Evolutionary conservation across 192 early-diverging fungal species (phyloP), one percentile per base, ranked within the genome.

Genomic region (Linnemannia elongata): DNA sequence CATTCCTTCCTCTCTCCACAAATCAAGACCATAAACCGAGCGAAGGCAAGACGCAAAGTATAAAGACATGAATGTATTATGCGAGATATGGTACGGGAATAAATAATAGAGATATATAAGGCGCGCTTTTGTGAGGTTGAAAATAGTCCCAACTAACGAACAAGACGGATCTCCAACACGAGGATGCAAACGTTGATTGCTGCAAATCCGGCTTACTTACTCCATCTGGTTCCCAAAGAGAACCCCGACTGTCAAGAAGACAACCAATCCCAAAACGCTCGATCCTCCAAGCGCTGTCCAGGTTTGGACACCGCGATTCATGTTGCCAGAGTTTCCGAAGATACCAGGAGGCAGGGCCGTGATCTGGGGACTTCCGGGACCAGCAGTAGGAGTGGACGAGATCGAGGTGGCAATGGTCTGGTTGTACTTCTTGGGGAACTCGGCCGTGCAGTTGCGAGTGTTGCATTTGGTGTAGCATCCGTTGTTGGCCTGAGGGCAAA

Each of bases 341-440:
- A 81, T 55, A 45, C 74, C 52, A 41, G 78, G 78, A 22, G 84
- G 84, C 17, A 86, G 36, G 45, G 45, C 79, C 0, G 84, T 86
- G 8, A 47, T 35, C 44, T 47, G 52, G 35, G 78, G 55, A 45
- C 52, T 45, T 36, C 69, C 60, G 39, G 22, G 13, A 0, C 75
- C 72, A 20, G 78, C 72, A 0, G 84, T 80, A 20, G 83, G 70
- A 3, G 75, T 77, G 8, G 84, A 8, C 0, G 60, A 13, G 18
- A 38, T 41, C 9, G 84, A 77, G 41, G 84, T 86, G 1, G 84
- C 78, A 35, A 86, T 63, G 54, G 79, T 81, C 39, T 86, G 84
- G 75, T 86, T 80, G 70, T 86, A 85, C 52, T 85, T 85, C 45
- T 85, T 85, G 38, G 83, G 83, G 60, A 81, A 81, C 49, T 86